A percentile compares a stretch with the other conserved stretches of the same genome.
phyloP scores from a whole-genome alignment of 2,329 filamentous ascomycete genomes.

The Neofusicoccum umdonicola region DNA sequence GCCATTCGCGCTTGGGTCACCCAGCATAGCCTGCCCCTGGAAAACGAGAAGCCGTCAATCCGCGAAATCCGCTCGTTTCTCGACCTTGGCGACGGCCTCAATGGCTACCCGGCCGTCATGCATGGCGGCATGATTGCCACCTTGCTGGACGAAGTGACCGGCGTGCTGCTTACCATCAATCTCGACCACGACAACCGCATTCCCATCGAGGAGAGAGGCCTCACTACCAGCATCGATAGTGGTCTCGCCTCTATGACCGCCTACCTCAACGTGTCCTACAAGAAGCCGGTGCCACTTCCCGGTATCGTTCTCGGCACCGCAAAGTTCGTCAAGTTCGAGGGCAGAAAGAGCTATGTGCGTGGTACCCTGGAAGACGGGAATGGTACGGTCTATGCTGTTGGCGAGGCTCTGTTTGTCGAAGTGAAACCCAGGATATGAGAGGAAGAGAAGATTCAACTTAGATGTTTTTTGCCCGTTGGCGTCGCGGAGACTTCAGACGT shows the following conservation, averaged over 20 bases:
- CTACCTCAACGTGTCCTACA: conserved; percentile 56
- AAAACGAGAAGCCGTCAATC: conserved; percentile 24
- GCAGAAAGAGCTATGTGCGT: conserved; percentile 54
- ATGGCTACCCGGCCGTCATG: conserved; percentile 52
- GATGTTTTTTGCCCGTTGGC: too few relatives aligned
- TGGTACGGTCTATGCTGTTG: conserved; percentile 50
- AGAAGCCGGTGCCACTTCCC: conserved; percentile 53
- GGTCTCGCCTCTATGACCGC: conserved; percentile 42
- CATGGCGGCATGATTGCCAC: conserved; percentile 60
- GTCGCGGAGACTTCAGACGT: too few relatives aligned
- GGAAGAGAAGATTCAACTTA: too few relatives aligned
- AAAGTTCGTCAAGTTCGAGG: conserved; percentile 46
- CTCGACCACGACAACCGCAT: conserved; percentile 22
- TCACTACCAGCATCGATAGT: neutral
- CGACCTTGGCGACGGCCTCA: conserved; percentile 52
- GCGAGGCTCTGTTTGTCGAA: conserved; percentile 53
- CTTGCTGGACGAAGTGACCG: conserved; percentile 59
- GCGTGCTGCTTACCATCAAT: conserved; percentile 50
- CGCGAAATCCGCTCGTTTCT: conserved; percentile 40
- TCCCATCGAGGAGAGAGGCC: neutral
- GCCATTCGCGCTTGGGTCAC: conserved; percentile 50
- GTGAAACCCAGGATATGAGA: neutral
- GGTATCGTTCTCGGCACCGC: conserved; percentile 49
- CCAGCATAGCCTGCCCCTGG: conserved; percentile 21
- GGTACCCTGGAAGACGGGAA: conserved; percentile 51